Conservation (phyloP, 495 filamentous ascomycete species). For the Astrothelium subdiscretum region DNA sequence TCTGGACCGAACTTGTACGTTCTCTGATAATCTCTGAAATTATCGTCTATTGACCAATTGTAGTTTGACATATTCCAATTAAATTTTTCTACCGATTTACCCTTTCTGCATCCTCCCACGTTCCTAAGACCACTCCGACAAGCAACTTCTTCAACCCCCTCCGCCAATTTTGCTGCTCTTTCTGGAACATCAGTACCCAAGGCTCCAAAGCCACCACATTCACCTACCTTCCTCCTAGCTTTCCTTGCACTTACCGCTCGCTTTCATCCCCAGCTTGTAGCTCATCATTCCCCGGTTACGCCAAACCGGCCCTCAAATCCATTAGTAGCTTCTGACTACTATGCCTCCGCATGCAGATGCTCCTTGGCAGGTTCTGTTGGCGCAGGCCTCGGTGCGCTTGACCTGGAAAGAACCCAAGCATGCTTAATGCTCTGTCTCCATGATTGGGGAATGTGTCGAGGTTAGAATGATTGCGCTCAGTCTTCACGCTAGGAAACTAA, state of each 20-base stretch:
- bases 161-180: slow-evolving; percentile 8
- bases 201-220: slow-evolving; percentile 30
- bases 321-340: slow-evolving; percentile 63
- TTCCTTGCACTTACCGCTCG: slow-evolving; percentile 71
- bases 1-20: slow-evolving; percentile 28
- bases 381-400: slow-evolving; percentile 41
- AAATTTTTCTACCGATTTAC: slow-evolving; percentile 70
- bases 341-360: slow-evolving; percentile 57
- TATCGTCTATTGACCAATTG: slow-evolving; percentile 12
- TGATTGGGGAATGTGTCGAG: slow-evolving; percentile 73
- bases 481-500: neutral
- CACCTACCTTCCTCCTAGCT: slow-evolving; percentile 60
- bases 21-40: neutral
- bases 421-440: slow-evolving; percentile 74
- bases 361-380: slow-evolving; percentile 45
- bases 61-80: slow-evolving; percentile 66
- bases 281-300: slow-evolving; percentile 46
- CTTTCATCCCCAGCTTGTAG: slow-evolving; percentile 59
- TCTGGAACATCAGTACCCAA: neutral
- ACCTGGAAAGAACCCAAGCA: slow-evolving; percentile 63
- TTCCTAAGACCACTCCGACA: slow-evolving; percentile 50
- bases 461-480: slow-evolving; percentile 15
- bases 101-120: slow-evolving; percentile 70
- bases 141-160: slow-evolving; percentile 21
- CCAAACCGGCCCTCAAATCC: slow-evolving; percentile 44